These are phyloP conservation scores for Lactarius indigo DNA, from an alignment of 768 basidiomycete genomes.

Conservation along the genomic window DNA sequence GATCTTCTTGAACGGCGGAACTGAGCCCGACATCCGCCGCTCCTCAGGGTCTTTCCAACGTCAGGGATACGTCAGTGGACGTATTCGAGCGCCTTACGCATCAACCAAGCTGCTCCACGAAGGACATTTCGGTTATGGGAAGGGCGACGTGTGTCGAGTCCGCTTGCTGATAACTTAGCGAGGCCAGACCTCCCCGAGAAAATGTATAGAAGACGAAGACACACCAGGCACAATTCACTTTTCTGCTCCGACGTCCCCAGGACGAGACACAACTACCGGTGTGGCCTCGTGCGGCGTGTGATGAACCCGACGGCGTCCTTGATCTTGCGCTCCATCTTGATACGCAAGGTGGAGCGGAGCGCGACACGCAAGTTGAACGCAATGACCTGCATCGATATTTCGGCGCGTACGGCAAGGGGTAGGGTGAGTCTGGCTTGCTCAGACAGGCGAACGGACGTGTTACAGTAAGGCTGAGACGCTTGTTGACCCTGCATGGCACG, in stretches of 20 bases:
- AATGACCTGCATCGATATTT: conserved; percentile 11
- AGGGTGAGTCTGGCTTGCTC: not conserved
- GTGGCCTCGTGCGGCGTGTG: conserved; percentile 6
- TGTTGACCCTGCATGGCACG: conserved; percentile 7
- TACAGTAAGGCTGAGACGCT: not conserved
- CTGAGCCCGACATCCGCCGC: no score
- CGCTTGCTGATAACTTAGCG: not conserved
- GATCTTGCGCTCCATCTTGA: conserved; percentile 15
- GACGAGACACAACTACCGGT: conserved; percentile 1
- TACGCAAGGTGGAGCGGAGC: not conserved
- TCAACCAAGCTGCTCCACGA: conserved; percentile 11
- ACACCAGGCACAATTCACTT: conserved; percentile 20
- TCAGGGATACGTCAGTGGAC: not conserved
- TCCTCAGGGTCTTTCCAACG: not conserved
- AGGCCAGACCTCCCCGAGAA: no score
- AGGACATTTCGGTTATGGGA: conserved; percentile 10
- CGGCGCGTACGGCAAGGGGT: conserved; percentile 1
- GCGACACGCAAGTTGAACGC: not conserved
- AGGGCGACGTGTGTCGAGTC: conserved; percentile 19
- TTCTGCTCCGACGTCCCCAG: conserved; percentile 15
- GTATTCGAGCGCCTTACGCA: not conserved
- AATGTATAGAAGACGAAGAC: not conserved
- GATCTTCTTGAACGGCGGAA: no score
- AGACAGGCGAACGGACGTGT: conserved; percentile 19
- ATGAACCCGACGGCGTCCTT: conserved; percentile 10